Evolutionary conservation across 2,329 filamentous ascomycete genomes (phyloP), one percentile per base, ranked within the genome.

Genomic region (Aureobasidium sp.): DNA sequence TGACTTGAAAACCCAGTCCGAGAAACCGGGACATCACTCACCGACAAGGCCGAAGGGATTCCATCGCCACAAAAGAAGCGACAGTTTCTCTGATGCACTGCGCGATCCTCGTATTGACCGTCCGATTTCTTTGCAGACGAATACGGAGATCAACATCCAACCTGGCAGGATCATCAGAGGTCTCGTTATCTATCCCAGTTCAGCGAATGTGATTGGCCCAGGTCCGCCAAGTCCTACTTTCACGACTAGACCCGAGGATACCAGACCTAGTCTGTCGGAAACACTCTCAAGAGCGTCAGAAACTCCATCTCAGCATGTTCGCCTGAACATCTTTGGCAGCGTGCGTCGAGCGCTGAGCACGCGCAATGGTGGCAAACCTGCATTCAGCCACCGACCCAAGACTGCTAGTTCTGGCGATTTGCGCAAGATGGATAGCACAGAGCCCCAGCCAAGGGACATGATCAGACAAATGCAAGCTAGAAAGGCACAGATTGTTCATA

Each of bases 61-160:
- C 10, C 81, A 83, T 65, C 73, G 78, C 2, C 91, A 96, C 74
- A 92, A 91, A 73, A 86, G 91, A 26, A 96, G 90, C 70, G 91
- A 87, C 55, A 97, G 92, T 72, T 87, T 94, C 68, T 90, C 89
- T 0, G 90, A 97, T 75, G 93, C 92, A 1, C 74, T 93, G 57
- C 81, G 91, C 67, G 89, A 94, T 70, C 74, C 87, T 77, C 75
- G 84, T 60, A 75, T 80, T 12, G 81, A 82, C 1, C 69, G 83
- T 9, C 79, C 80, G 4, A 74, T 77, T 36, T 73, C 78, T 6
- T 47, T 50, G 10, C 48, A 61, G 9, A 23, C 27, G 6, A 42
- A 17, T 4, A 32, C 46, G 3, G 48, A 48, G 15, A n/a, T 55
- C 27, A 41, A 78, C 80, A 63, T 69, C 74, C 41, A 73, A 80